A percentile compares a stretch with the other conserved stretches of the same genome.
These are phyloP conservation scores for Pulveroboletus sp. DNA, from an alignment of 768 basidiomycete species.

Conservation along the genomic window DNA sequence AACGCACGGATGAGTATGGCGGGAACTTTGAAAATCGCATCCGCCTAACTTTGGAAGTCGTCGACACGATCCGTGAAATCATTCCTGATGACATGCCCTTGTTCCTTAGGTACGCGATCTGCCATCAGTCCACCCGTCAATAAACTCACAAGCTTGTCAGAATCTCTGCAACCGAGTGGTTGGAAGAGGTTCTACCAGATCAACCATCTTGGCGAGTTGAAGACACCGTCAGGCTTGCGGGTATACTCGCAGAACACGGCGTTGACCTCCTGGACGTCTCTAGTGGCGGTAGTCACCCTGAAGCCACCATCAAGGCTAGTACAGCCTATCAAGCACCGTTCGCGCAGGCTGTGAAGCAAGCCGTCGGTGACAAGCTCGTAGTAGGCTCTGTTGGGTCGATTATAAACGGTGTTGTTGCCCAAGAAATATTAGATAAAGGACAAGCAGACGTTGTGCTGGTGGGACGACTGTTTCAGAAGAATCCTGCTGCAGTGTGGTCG, in stretches of 20 bases:
- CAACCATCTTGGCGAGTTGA: slow-evolving; percentile 66
- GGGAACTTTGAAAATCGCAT: slow-evolving; percentile 70
- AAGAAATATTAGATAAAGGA: slow-evolving; percentile 41
- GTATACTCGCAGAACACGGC: slow-evolving; percentile 58
- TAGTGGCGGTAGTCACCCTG: slow-evolving; percentile 54
- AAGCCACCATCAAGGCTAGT: slow-evolving; percentile 27
- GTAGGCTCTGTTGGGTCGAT: slow-evolving; percentile 29
- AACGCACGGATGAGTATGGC: slow-evolving; percentile 66
- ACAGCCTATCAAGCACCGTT: slow-evolving; percentile 56
- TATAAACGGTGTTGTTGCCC: slow-evolving; percentile 39
- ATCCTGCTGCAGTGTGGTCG: slow-evolving; percentile 48
- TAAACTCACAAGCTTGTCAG: slow-evolving; percentile 20
- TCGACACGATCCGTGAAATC: slow-evolving; percentile 57
- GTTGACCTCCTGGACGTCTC: slow-evolving; percentile 78
- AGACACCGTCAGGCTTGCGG: slow-evolving; percentile 62
- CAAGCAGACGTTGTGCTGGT: slow-evolving; percentile 48
- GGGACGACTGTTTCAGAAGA: slow-evolving; percentile 57
- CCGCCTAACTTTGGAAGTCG: slow-evolving; percentile 59
- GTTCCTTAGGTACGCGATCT: slow-evolving; percentile 56
- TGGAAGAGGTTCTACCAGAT: slow-evolving; percentile 54
- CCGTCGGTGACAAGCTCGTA: slow-evolving; percentile 38
- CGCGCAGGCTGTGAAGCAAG: slow-evolving; percentile 51
- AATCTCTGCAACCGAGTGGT: slow-evolving; percentile 74
- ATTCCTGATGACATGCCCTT: slow-evolving; percentile 66
- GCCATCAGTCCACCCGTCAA: neutral